Percentiles rank a stretch among this genome's conserved stretches.
Evolutionary conservation across 148 eudicot genomes (phyloP).

Genomic region (Chenopodium suecicum): DNA sequence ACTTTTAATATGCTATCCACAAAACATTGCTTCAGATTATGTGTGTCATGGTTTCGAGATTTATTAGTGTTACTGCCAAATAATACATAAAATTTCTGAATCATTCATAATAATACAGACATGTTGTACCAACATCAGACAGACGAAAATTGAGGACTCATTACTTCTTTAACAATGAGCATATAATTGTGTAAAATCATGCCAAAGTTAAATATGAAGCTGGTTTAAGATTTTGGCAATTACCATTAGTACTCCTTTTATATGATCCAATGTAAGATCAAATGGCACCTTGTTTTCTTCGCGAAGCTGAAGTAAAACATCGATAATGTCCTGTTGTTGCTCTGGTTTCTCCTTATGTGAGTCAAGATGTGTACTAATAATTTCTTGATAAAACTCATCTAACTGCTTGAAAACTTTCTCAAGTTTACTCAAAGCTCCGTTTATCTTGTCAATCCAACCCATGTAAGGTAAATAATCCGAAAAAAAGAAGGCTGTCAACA

Average conservation of each 20-base stretch:
- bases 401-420: neutral
- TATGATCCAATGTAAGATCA: constrained; percentile 8
- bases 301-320: constrained; percentile 18
- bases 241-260: constrained; percentile 27
- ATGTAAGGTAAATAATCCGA: constrained; percentile 12
- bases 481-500: neutral
- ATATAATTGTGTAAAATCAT: neutral
- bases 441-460: constrained; percentile 14
- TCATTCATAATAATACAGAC: too few species aligned
- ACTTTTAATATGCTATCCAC: too few species aligned
- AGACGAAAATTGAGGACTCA: neutral
- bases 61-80: too few species aligned
- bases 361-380: constrained; percentile 3
- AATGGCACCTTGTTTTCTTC: neutral
- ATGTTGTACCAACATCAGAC: too few species aligned
- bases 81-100: too few species aligned
- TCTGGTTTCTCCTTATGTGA: neutral
- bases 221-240: neutral
- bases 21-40: too few species aligned
- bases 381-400: constrained; percentile 7
- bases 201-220: neutral
- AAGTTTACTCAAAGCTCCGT: constrained; percentile 4
- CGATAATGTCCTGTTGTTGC: constrained; percentile 13
- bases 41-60: too few species aligned
- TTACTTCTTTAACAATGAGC: neutral